Conservation (phyloP, 768 basidiomycete species). For the Psilocybe subaeruginosa region DNA sequence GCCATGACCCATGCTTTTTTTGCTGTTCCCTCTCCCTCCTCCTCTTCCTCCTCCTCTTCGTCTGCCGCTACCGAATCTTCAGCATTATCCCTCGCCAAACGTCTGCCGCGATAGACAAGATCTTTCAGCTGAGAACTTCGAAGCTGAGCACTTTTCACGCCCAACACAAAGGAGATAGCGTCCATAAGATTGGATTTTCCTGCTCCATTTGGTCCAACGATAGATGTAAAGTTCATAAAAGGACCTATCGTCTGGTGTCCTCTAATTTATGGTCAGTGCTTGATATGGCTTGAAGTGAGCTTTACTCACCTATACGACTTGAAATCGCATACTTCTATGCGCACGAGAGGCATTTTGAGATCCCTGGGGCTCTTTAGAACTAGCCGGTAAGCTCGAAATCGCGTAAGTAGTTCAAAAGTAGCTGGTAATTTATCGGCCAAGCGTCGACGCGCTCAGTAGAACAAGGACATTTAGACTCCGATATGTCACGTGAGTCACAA, state of each 20-base stretch:
- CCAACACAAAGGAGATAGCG: constrained; percentile 98
- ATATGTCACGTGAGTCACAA: no score
- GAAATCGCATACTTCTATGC: constrained; percentile 94
- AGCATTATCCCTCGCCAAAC: constrained; percentile 56
- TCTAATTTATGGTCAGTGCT: constrained; percentile 33
- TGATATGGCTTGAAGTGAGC: not conserved
- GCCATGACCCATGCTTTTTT: constrained; percentile 97
- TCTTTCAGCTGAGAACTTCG: constrained; percentile 94
- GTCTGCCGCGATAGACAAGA: constrained; percentile 89
- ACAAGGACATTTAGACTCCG: no score
- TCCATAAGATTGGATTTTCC: constrained; percentile 99
- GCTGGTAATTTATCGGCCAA: no score
- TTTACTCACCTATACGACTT: constrained; percentile 82
- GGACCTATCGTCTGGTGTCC: constrained; percentile 89
- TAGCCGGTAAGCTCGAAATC: not conserved
- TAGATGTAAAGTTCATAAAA: constrained; percentile 91
- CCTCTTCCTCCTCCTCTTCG: constrained; percentile 56
- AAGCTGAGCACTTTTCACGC: constrained; percentile 91
- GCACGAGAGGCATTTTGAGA: constrained; percentile 69
- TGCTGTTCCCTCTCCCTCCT: constrained; percentile 79
- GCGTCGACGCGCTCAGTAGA: no score
- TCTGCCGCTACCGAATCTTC: constrained; percentile 35
- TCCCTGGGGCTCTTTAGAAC: not conserved
- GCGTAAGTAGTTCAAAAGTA: not conserved
- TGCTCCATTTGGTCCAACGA: constrained; percentile 98